These are phyloP conservation scores for Fagus sylvatica DNA, from an alignment of 306 rosid genomes.

Conservation along the genomic window DNA sequence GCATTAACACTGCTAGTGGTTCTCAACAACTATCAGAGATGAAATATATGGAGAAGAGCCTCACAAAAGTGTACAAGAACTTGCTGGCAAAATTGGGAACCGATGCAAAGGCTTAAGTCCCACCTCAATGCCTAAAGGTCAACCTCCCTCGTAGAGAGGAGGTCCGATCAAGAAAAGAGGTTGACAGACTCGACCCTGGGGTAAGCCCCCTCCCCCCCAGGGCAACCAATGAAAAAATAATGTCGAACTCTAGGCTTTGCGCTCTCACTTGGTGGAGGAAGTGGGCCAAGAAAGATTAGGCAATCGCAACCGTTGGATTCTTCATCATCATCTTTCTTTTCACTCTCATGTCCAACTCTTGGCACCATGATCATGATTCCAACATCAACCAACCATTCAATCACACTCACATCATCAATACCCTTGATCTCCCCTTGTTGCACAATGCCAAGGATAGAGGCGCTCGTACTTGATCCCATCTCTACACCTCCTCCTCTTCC, in stretches of 20 bases:
- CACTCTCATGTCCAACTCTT: constrained; percentile 42
- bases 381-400: constrained; percentile 5
- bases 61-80: too few relatives aligned
- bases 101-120: too few relatives aligned
- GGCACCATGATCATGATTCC: constrained; percentile 19
- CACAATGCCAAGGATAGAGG: constrained; percentile 49
- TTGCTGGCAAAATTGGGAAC: too few relatives aligned
- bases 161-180: too few relatives aligned
- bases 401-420: constrained; percentile 16
- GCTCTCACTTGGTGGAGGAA: constrained; percentile 42
- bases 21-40: too few relatives aligned
- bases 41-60: too few relatives aligned
- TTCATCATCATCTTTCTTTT: constrained; percentile 36
- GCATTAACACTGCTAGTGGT: too few relatives aligned
- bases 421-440: constrained; percentile 66
- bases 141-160: too few relatives aligned
- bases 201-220: too few relatives aligned
- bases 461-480: constrained; percentile 51
- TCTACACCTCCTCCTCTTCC: neutral
- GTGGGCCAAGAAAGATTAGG: constrained; percentile 62
- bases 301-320: constrained; percentile 40
- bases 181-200: too few relatives aligned
- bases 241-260: constrained; percentile 44
- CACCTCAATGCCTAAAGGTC: too few relatives aligned
- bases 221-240: neutral